These are phyloP conservation scores for Diaporthe citriasiana DNA, from an alignment of 2,329 filamentous ascomycete genomes.

Conservation along the genomic window DNA sequence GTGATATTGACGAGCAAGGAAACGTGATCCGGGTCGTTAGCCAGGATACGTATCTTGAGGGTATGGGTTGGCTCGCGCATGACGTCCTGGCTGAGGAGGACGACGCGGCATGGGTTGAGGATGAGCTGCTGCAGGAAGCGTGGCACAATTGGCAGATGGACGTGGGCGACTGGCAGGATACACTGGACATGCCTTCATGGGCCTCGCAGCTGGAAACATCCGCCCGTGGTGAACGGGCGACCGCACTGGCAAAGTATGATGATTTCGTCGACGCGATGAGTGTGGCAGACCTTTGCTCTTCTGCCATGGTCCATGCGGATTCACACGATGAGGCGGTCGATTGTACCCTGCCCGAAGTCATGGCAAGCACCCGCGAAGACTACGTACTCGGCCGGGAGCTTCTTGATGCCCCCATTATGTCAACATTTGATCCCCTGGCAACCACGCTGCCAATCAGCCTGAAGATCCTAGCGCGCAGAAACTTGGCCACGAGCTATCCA, in stretches of 20 bases:
- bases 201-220: slow-evolving; percentile 48
- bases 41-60: slow-evolving; percentile 79
- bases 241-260: slow-evolving; percentile 65
- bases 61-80: slow-evolving; percentile 83
- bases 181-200: slow-evolving; percentile 57
- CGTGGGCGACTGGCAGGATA: slow-evolving; percentile 68
- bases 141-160: slow-evolving; percentile 79
- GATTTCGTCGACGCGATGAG: slow-evolving; percentile 73
- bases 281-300: slow-evolving; percentile 74
- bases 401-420: slow-evolving; percentile 60
- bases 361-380: slow-evolving; percentile 63
- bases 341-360: slow-evolving; percentile 71
- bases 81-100: slow-evolving; percentile 62
- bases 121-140: slow-evolving; percentile 74
- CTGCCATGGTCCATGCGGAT: slow-evolving; percentile 61
- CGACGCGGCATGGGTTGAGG: slow-evolving; percentile 62
- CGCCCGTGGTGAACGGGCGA: slow-evolving; percentile 48
- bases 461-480: slow-evolving; percentile 51
- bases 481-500: slow-evolving; percentile 45
- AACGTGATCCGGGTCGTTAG: slow-evolving; percentile 84
- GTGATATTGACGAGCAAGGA: slow-evolving; percentile 76
- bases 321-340: slow-evolving; percentile 69
- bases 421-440: slow-evolving; percentile 50
- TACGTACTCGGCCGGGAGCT: slow-evolving; percentile 63
- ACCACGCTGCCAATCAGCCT: slow-evolving; percentile 52